Evolutionary conservation across 805 yeast genomes (phyloP).

Genomic region (Monosporozyma servazzii): DNA sequence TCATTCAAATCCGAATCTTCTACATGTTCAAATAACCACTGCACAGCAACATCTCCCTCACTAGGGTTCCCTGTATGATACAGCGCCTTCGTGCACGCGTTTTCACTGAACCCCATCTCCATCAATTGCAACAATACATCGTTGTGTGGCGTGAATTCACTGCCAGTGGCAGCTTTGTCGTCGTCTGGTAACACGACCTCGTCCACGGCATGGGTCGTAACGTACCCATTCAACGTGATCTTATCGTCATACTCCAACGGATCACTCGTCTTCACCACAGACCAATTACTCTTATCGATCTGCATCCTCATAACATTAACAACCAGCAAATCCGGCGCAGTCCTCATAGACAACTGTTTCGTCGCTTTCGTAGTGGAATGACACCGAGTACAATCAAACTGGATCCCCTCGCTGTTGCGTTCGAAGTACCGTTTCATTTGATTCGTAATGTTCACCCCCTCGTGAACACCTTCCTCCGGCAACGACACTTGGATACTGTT

Average conservation of each 20-base stretch:
- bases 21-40: constrained; percentile 84
- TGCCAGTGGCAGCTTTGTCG: constrained; percentile 8
- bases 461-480: constrained; percentile 37
- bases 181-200: constrained; percentile 21
- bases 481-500: constrained; percentile 53
- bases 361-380: constrained; percentile 21
- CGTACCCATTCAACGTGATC: neutral
- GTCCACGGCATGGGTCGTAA: constrained; percentile 20
- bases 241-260: neutral
- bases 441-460: constrained; percentile 33
- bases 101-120: constrained; percentile 83
- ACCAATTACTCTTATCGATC: constrained; percentile 65
- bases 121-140: constrained; percentile 45
- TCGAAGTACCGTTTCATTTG: constrained; percentile 42
- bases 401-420: constrained; percentile 41
- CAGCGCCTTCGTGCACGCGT: constrained; percentile 57
- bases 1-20: constrained; percentile 74
- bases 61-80: constrained; percentile 56
- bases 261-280: constrained; percentile 50
- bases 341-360: constrained; percentile 23
- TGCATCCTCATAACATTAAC: constrained; percentile 73
- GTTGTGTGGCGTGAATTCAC: constrained; percentile 44
- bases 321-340: constrained; percentile 64
- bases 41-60: constrained; percentile 64
- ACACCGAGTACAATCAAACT: constrained; percentile 56